Percentiles rank a stretch among this genome's conserved stretches.
phyloP scores from a whole-genome alignment of 2,329 filamentous ascomycete genomes.

The Blumeriella jaapii region DNA sequence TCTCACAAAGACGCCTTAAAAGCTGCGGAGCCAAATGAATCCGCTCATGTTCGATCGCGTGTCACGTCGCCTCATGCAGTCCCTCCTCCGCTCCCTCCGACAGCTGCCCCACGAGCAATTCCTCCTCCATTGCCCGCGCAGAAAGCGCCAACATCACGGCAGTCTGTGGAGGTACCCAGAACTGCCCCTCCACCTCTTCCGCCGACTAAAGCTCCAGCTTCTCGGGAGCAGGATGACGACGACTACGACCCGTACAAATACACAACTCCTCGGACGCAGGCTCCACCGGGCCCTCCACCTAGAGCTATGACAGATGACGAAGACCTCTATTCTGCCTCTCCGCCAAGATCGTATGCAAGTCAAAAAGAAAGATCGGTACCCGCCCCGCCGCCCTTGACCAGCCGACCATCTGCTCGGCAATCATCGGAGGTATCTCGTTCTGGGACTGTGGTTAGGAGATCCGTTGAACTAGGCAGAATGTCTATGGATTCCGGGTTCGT shows the following conservation, averaged over 20 bases:
- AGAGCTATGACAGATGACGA: conserved; percentile 22
- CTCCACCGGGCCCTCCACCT: conserved; percentile 7
- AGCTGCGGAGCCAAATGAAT: conserved; percentile 67
- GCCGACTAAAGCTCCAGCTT: conserved; percentile 26
- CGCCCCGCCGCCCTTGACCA: conserved; percentile 32
- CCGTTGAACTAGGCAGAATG: conserved; percentile 61
- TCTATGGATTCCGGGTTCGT: conserved; percentile 73
- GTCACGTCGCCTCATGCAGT: conserved; percentile 30
- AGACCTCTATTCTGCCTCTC: conserved; percentile 27
- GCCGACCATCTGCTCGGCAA: conserved; percentile 35
- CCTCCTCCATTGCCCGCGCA: conserved; percentile 57
- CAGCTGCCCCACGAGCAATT: conserved; percentile 43
- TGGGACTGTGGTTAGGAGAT: conserved; percentile 36
- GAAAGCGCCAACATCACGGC: conserved; percentile 39
- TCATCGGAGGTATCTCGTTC: conserved; percentile 54
- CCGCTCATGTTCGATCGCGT: conserved; percentile 42
- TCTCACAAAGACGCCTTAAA: conserved; percentile 90
- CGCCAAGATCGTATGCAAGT: conserved; percentile 24
- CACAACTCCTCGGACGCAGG: conserved; percentile 24
- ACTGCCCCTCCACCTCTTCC: conserved; percentile 48
- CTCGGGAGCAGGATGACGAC: conserved; percentile 51
- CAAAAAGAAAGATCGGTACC: conserved; percentile 31
- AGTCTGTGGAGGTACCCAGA: conserved; percentile 61
- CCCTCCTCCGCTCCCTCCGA: conserved; percentile 42
- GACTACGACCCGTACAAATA: conserved; percentile 62